These are phyloP conservation scores for Piloderma croceum DNA, from an alignment of 768 basidiomycete genomes.

Conservation along the genomic window DNA sequence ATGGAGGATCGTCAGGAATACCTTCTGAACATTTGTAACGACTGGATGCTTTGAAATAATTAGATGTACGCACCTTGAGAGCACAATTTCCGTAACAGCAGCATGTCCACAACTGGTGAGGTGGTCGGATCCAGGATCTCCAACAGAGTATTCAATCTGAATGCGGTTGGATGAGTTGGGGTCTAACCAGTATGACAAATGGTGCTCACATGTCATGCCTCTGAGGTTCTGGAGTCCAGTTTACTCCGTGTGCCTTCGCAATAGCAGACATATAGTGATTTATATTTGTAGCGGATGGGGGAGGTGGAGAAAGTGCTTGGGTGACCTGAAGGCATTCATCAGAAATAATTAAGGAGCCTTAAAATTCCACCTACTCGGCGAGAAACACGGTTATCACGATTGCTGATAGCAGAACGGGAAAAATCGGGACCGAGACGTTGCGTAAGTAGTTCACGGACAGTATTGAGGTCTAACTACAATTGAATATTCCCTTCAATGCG, in stretches of 20 bases:
- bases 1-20: slow-evolving; percentile 66
- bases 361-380: slow-evolving; percentile 31
- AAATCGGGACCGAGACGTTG: slow-evolving; percentile 56
- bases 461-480: slow-evolving; percentile 45
- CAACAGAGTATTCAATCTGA: slow-evolving; percentile 51
- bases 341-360: neutral
- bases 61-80: slow-evolving; percentile 44
- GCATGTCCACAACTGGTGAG: slow-evolving; percentile 49
- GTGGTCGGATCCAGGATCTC: slow-evolving; percentile 52
- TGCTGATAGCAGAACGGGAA: slow-evolving; percentile 43
- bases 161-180: too few species aligned
- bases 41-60: neutral
- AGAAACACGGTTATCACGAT: slow-evolving; percentile 52
- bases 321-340: slow-evolving; percentile 35
- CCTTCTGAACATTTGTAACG: slow-evolving; percentile 35
- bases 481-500: neutral
- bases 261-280: slow-evolving; percentile 51
- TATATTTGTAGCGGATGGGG: slow-evolving; percentile 51
- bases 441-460: slow-evolving; percentile 48
- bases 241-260: slow-evolving; percentile 46
- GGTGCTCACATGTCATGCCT: slow-evolving; percentile 56
- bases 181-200: too few species aligned
- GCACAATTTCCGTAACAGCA: slow-evolving; percentile 51
- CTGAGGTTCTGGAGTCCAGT: slow-evolving; percentile 57
- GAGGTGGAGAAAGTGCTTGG: slow-evolving; percentile 44